phyloP scores from a whole-genome alignment of 306 rosid genomes.

The Fragaria iinumae region DNA sequence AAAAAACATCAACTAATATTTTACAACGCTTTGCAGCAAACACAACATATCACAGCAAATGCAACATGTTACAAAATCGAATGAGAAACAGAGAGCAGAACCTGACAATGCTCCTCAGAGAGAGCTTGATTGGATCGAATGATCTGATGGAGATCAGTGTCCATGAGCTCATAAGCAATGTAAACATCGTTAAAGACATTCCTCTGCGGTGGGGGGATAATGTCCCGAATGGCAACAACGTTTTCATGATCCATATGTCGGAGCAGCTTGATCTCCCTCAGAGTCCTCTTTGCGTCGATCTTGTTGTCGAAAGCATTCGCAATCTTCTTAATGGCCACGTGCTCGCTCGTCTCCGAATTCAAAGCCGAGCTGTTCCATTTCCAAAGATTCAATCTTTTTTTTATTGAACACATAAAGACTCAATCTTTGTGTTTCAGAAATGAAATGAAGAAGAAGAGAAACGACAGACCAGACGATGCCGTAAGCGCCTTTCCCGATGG shows the following conservation, averaged over 20 bases:
- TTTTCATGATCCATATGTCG: slow-evolving; percentile 99
- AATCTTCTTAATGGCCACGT: slow-evolving; percentile 92
- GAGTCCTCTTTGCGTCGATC: slow-evolving; percentile 96
- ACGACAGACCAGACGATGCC: slow-evolving; percentile 84
- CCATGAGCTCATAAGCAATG: slow-evolving; percentile 98
- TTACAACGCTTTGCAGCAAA: neutral
- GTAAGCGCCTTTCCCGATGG: slow-evolving; percentile 96
- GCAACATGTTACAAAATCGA: neutral
- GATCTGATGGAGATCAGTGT: slow-evolving; percentile 93
- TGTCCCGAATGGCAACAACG: slow-evolving; percentile 93
- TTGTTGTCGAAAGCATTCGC: slow-evolving; percentile 92
- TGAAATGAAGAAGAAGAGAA: neutral
- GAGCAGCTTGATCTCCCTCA: slow-evolving; percentile 94
- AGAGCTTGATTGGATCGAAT: slow-evolving; percentile 89
- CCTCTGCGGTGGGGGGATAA: slow-evolving; percentile 90
- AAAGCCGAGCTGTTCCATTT: slow-evolving; percentile 53
- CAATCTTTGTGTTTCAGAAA: neutral
- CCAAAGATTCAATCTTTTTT: neutral
- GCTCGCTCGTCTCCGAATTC: slow-evolving; percentile 87
- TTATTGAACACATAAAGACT: neutral
- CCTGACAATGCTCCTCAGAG: slow-evolving; percentile 99
- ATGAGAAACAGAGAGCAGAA: slow-evolving; percentile 16
- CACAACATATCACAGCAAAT: neutral
- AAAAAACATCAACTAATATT: neutral
- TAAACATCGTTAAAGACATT: slow-evolving; percentile 78